Base-by-base conservation (phyloP, 768 basidiomycete genomes). In the Russula compacta region DNA sequence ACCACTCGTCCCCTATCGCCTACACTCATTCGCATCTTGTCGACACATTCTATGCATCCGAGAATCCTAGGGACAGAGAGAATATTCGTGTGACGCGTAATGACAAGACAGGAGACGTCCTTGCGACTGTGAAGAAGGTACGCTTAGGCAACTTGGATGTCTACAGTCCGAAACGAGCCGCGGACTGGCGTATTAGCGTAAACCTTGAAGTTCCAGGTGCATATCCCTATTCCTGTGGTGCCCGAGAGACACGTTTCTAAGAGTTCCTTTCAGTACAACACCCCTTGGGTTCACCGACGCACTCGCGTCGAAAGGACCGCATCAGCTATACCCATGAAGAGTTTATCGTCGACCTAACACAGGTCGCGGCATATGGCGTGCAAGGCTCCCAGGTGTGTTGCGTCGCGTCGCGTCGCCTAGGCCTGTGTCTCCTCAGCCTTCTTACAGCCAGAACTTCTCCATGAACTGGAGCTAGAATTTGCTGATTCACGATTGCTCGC, bases 281-380 rank as follows among this genome's bases (percentile, higher is more conserved):
- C 66, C 89, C 89, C 0, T 67, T 84, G 47, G 89, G 89, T 12
- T 70, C 80, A 7, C 72, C 86, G 1, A 78, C 80, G 9, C 75
- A 81, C 65, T 79, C 82, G 36, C 81, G 90, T 60, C 78, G 81
- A 75, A 99, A 97, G 75, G 92, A 99, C 73, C 80, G 97, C 48
- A 79, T 98, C 71, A 89, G 90, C 68, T 99, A 99, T 72, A 76
- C 85, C 4, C 97, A 99, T 72, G 94, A 98, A 72, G 86, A 95
- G 65, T 95, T 93, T 71, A 81, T 78, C 65, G 86, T 99, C 64
- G 97, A 99, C 75, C 80, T 99, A 52, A 98, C 97, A 1, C 92
- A 95, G 73, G 95, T 98, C 51, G 83, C 83, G 2, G 79, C 85
- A 4, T 78, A 77, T 8, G 68, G 73, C 12, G 71, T 80, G 3